Evolutionary conservation across 768 basidiomycete genomes (phyloP).

Genomic region (Lentinula detonsa): DNA sequence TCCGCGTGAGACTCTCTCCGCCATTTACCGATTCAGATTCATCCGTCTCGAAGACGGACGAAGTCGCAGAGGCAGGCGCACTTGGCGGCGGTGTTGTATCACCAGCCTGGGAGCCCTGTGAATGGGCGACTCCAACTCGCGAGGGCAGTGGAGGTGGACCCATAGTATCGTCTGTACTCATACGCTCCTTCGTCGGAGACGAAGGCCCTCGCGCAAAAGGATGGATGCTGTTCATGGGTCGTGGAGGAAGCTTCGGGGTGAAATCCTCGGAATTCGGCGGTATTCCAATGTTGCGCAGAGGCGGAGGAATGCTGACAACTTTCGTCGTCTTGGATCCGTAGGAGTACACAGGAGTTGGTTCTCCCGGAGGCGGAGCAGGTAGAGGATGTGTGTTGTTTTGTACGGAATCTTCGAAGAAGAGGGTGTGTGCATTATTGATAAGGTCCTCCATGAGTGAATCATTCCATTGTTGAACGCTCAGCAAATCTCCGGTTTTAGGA

Average conservation of each 20-base stretch:
- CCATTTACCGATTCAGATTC: constrained; percentile 8
- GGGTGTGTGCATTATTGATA: constrained; percentile 57
- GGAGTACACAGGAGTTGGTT: constrained; percentile 46
- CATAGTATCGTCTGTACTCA: constrained; percentile 14
- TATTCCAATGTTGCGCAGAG: constrained; percentile 15
- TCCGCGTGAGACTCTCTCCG: constrained; percentile 1
- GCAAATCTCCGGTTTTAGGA: constrained; percentile 68
- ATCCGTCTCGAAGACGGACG: constrained; percentile 19
- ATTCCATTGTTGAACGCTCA: constrained; percentile 71
- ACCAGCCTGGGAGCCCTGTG: constrained; percentile 16
- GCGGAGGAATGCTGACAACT: constrained; percentile 44
- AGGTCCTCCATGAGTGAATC: constrained; percentile 78
- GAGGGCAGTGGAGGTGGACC: constrained; percentile 17
- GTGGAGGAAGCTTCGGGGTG: constrained; percentile 60
- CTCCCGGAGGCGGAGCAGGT: constrained; percentile 66
- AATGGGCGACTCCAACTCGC: constrained; percentile 16
- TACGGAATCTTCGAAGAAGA: constrained; percentile 53
- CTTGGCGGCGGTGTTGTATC: constrained; percentile 8
- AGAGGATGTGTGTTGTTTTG: constrained; percentile 46
- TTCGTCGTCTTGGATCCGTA: constrained; percentile 74
- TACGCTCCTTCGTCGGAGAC: constrained; percentile 40
- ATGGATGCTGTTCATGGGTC: constrained; percentile 72
- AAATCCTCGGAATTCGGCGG: constrained; percentile 56
- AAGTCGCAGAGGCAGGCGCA: constrained; percentile 21
- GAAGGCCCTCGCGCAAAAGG: constrained; percentile 58